Conservation (phyloP, 2,329 filamentous ascomycete genomes). For the Cadophora malorum region DNA sequence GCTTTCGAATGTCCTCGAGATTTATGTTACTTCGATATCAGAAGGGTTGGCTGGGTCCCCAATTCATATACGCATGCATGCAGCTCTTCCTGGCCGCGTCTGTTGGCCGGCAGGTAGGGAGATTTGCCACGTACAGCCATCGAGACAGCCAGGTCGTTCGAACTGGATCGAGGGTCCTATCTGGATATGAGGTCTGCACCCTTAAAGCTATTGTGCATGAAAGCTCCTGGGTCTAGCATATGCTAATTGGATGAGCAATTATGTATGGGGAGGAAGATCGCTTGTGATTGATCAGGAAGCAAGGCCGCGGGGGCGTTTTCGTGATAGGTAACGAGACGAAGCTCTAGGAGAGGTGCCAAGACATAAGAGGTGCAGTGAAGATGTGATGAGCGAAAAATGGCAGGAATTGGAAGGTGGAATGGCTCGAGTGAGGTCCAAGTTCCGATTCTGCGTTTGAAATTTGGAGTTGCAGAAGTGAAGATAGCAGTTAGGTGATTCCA, state of each 20-base stretch:
- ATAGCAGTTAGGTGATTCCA: background rate
- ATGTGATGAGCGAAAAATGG: background rate
- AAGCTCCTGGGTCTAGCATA: background rate
- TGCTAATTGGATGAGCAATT: slow-evolving; percentile 11
- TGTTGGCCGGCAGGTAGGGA: background rate
- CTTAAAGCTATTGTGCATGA: slow-evolving; percentile 17
- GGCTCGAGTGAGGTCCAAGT: background rate
- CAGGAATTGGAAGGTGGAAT: background rate
- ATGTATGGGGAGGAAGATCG: background rate
- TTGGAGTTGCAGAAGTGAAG: background rate
- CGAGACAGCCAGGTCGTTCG: slow-evolving; percentile 6
- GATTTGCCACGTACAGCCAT: slow-evolving; percentile 12
- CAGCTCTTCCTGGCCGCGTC: slow-evolving; percentile 12
- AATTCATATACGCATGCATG: slow-evolving; percentile 9
- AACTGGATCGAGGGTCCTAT: background rate
- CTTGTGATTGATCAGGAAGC: slow-evolving; percentile 12
- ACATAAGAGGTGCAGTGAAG: background rate
- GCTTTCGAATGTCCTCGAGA: background rate
- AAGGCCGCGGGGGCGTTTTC: slow-evolving; percentile 14
- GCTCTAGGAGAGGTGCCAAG: background rate
- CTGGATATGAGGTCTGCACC: slow-evolving; percentile 9
- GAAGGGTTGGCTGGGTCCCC: background rate
- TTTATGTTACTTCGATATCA: background rate
- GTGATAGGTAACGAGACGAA: slow-evolving; percentile 10
- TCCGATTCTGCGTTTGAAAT: background rate